A percentile compares a stretch with the other conserved stretches of the same genome.
phyloP scores from a whole-genome alignment of 1,284 basidiomycete genomes.

The Neolentinus lepideus region DNA sequence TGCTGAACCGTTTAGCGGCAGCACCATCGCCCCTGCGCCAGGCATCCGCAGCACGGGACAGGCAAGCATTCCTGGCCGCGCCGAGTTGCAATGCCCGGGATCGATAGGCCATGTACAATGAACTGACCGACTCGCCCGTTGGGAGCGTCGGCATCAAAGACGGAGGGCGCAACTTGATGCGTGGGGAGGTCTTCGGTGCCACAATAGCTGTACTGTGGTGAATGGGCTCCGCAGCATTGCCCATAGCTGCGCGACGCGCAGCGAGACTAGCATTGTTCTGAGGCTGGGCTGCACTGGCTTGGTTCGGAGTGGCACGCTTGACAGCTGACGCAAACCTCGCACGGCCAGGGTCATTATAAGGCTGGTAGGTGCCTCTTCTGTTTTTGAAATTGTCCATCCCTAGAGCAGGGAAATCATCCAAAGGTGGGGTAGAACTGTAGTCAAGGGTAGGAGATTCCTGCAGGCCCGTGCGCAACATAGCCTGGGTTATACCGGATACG shows the following conservation, averaged over 20 bases:
- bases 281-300: constrained; percentile 11
- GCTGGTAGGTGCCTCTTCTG: constrained; percentile 30
- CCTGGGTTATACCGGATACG: constrained; percentile 55
- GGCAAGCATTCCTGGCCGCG: constrained; percentile 87
- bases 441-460: constrained; percentile 33
- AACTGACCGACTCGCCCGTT: constrained; percentile 75
- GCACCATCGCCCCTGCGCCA: constrained; percentile 93
- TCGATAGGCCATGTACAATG: constrained; percentile 84
- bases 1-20: constrained; percentile 87
- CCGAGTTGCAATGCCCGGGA: constrained; percentile 84
- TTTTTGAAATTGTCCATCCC: constrained; percentile 38
- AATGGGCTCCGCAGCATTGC: constrained; percentile 49
- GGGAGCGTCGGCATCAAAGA: constrained; percentile 82
- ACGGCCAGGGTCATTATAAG: constrained; percentile 62
- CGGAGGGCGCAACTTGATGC: constrained; percentile 78
- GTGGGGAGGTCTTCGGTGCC: constrained; percentile 79
- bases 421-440: constrained; percentile 34
- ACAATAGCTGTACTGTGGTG: constrained; percentile 63
- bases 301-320: constrained; percentile 46
- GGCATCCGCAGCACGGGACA: constrained; percentile 93
- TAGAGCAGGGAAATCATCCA: constrained; percentile 87
- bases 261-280: constrained; percentile 29
- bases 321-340: constrained; percentile 82
- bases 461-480: constrained; percentile 65
- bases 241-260: constrained; percentile 49